These are phyloP conservation scores for Tanacetum coccineum DNA, from an alignment of 129 eudicot species.

Conservation along the genomic window DNA sequence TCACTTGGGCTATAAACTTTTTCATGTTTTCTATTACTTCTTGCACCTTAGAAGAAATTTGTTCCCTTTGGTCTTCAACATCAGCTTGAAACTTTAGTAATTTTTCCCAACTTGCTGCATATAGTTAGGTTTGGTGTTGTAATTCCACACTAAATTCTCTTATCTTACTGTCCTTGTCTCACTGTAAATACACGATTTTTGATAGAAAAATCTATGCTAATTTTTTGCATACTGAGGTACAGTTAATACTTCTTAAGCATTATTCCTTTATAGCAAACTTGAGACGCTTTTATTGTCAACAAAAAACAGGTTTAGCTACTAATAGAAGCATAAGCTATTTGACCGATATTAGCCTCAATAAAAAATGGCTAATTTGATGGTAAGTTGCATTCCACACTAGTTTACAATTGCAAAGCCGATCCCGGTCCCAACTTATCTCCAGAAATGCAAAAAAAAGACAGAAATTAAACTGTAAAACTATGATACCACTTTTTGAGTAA, in stretches of 20 bases:
- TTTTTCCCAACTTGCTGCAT: not conserved
- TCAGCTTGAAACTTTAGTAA: too few relatives aligned
- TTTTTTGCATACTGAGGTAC: not conserved
- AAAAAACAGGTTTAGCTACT: too few relatives aligned
- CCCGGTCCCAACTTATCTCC: not conserved
- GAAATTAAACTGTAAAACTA: not conserved
- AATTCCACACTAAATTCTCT: not conserved
- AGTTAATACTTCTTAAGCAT: not conserved
- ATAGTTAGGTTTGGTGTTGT: not conserved
- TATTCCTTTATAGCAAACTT: not conserved
- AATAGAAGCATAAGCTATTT: too few relatives aligned
- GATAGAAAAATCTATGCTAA: not conserved
- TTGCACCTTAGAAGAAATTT: not conserved
- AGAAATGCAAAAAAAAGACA: not conserved
- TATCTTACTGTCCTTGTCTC: not conserved
- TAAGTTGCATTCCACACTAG: not conserved
- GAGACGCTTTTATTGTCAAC: too few relatives aligned
- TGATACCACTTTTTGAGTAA: too few relatives aligned
- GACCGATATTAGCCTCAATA: not conserved
- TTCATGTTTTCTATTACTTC: slow-evolving; percentile 1
- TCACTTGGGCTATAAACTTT: not conserved
- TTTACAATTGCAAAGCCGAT: not conserved
- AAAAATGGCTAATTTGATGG: not conserved
- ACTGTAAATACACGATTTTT: not conserved
- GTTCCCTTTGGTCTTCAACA: too few relatives aligned